Base-by-base conservation (phyloP, 768 basidiomycete genomes). In the Tylopilus rubrobrunneus region DNA sequence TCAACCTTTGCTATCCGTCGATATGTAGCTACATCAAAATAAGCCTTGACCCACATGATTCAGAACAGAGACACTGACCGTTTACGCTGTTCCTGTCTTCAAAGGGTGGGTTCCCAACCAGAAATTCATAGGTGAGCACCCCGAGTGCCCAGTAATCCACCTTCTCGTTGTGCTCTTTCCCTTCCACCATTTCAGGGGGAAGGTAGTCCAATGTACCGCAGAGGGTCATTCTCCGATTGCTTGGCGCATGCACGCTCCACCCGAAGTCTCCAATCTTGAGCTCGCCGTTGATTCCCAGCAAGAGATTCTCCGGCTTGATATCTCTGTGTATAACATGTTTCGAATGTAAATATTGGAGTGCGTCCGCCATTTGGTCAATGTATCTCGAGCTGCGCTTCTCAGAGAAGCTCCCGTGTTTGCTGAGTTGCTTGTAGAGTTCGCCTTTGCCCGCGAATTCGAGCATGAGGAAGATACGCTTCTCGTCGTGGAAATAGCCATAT, bases 271-370 rank as follows among this genome's bases (percentile, higher is more conserved):
- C 97, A 56, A 99, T 96, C 78, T 99, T 98, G 62, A 99, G 76
- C 68, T 98, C 96, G 39, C 96, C 96, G 61, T 94, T 92, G 63
- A 98, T 82, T 11, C 95, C 95, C 12, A 98, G 76, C 31, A 99
- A 79, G 46, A 99, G 72, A 69, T 99, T 99, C 74, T 99, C 96
- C 0, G 97, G 97, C 71, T 99, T 99, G 75, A 99, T 99, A 64
- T 99, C 97, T 31, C 97, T 84, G 70, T 99, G 97, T 48, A 98
- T 99, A 65, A 99, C 94, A 65, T 98, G 95, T 67, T 98, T 99
- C 49, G 78, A 75, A 67, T 99, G 97, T 17, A 98, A 79, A 67
- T 99, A 99, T 11, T 76, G 76, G 43, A 99, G 74, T 4, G 96
- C 97, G 70, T 98, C 96, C 10, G 95, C 89, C 96, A 99, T 98